Evolutionary conservation across 805 yeast genomes (phyloP).

Genomic region (Metschnikowia lachancei): DNA sequence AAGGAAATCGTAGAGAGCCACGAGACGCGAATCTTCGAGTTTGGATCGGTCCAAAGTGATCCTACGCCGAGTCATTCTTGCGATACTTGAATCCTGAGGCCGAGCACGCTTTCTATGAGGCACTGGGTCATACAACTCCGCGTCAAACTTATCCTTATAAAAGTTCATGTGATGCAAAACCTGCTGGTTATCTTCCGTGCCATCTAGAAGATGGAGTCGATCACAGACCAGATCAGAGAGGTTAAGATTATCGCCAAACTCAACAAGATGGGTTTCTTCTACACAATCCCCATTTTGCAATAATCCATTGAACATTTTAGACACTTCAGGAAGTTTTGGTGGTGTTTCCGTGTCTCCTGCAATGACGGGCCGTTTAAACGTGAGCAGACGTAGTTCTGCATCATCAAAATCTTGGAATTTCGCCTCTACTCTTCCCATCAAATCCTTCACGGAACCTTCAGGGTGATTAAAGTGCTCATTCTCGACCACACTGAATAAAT

Average conservation of each 20-base stretch:
- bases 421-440: conserved; percentile 18
- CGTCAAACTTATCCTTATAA: conserved; percentile 3
- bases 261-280: conserved; percentile 12
- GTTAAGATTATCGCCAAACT: conserved; percentile 12
- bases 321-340: conserved; percentile 7
- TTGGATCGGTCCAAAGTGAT: conserved; percentile 1
- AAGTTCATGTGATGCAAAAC: conserved; percentile 6
- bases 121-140: background rate
- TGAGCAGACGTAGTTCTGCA: conserved; percentile 27
- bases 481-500: conserved; percentile 5
- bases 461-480: conserved; percentile 14
- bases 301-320: conserved; percentile 17
- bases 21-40: conserved; percentile 2
- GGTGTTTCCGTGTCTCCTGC: conserved; percentile 8
- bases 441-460: conserved; percentile 8
- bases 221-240: conserved; percentile 10
- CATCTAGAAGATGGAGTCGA: conserved; percentile 18
- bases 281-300: conserved; percentile 12
- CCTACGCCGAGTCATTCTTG: background rate
- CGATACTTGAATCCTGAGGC: background rate
- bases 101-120: background rate
- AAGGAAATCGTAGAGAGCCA: conserved; percentile 1
- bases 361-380: conserved; percentile 35
- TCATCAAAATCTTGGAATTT: conserved; percentile 24
- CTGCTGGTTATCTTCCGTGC: conserved; percentile 10